Evolutionary conservation across 108 stramenopile genomes (phyloP).

Genomic region (Seminavis robusta): DNA sequence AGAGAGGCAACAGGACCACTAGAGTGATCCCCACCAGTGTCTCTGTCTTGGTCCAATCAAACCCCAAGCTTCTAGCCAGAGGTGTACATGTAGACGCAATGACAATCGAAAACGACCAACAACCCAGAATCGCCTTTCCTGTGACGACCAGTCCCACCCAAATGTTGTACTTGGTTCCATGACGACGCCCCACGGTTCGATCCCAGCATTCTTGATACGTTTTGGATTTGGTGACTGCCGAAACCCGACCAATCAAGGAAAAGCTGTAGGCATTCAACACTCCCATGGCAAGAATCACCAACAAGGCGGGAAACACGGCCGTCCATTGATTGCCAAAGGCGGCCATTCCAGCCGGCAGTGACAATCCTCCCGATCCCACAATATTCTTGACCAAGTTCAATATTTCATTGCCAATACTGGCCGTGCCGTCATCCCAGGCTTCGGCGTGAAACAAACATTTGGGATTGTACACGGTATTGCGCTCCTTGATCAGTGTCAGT

Average conservation of each 20-base stretch:
- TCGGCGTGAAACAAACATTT: conserved; percentile 16
- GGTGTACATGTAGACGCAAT: conserved; percentile 12
- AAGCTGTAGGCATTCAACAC: conserved; percentile 84
- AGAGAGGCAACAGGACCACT: conserved; percentile 72
- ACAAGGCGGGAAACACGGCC: conserved; percentile 77
- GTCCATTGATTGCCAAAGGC: conserved; percentile 81
- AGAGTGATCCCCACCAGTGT: too few relatives aligned
- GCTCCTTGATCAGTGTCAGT: too few relatives aligned
- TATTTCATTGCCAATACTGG: too few relatives aligned
- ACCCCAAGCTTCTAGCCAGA: not conserved
- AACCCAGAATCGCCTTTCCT: conserved; percentile 10
- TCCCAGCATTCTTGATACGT: conserved; percentile 91
- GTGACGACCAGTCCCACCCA: conserved; percentile 7
- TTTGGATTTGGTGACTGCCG: conserved; percentile 69
- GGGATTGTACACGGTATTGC: too few relatives aligned
- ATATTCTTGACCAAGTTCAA: too few relatives aligned
- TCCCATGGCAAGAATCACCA: conserved; percentile 74
- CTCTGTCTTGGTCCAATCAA: too few relatives aligned
- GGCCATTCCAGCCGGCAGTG: conserved; percentile 89
- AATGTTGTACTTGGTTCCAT: not conserved
- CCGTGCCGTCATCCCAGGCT: conserved; percentile 10
- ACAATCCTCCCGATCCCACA: conserved; percentile 84
- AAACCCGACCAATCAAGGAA: conserved; percentile 78
- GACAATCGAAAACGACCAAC: conserved; percentile 10
- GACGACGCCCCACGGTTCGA: conserved; percentile 74